A percentile compares a stretch with the other conserved stretches of the same genome.
Evolutionary conservation across 148 eudicot species (phyloP).

Genomic region (Silene uniflora): DNA sequence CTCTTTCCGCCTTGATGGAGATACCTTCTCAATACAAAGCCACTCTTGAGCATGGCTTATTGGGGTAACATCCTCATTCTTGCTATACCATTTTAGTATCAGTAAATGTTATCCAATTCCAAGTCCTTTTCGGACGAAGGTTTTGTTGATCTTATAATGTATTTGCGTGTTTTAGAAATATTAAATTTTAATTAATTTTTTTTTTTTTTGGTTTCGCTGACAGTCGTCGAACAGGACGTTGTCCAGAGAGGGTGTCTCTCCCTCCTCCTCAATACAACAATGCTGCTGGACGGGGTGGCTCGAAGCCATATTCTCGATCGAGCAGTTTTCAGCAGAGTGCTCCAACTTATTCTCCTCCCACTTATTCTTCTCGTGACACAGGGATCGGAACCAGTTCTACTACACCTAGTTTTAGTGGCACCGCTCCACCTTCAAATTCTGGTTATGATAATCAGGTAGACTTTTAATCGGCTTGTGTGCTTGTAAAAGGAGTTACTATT

Average conservation of each 20-base stretch:
- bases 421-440: constrained; percentile 39
- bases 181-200: neutral
- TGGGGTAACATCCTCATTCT: constrained; percentile 54
- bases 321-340: constrained; percentile 51
- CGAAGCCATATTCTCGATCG: constrained; percentile 47
- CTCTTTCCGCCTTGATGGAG: constrained; percentile 94
- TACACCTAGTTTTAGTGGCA: constrained; percentile 24
- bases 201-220: constrained; percentile 19
- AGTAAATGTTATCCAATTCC: neutral
- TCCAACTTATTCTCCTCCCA: constrained; percentile 40
- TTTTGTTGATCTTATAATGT: neutral
- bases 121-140: neutral
- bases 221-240: constrained; percentile 52
- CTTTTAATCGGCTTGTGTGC: neutral
- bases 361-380: constrained; percentile 34
- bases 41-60: constrained; percentile 75
- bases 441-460: constrained; percentile 61
- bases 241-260: constrained; percentile 65
- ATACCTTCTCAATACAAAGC: constrained; percentile 96
- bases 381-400: constrained; percentile 29
- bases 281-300: constrained; percentile 34
- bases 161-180: neutral
- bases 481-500: neutral
- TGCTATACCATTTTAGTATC: neutral
- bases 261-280: constrained; percentile 74